These are phyloP conservation scores for Zoysia japonica DNA, from an alignment of 176 grass and related monocot species.

Conservation along the genomic window DNA sequence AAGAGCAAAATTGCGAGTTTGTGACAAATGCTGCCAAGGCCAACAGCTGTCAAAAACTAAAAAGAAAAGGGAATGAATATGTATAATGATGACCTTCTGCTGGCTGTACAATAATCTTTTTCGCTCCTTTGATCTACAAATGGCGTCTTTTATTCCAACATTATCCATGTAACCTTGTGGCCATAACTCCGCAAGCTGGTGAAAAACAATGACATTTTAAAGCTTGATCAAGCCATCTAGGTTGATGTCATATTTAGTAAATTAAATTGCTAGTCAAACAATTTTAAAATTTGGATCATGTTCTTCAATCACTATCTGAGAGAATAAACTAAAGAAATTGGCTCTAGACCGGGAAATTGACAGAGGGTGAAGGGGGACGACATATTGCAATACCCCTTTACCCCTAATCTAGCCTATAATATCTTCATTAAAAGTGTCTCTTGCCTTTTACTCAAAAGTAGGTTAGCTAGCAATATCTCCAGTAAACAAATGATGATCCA, in stretches of 20 bases:
- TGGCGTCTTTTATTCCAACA: slow-evolving; percentile 96
- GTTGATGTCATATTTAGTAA: background rate
- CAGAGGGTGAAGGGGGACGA: background rate
- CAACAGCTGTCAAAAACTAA: background rate
- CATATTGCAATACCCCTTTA: background rate
- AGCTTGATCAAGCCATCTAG: slow-evolving; percentile 9
- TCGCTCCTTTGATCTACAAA: slow-evolving; percentile 84
- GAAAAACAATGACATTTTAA: slow-evolving; percentile 28
- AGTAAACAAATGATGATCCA: background rate
- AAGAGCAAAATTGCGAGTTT: slow-evolving; percentile 1
- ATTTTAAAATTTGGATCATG: background rate
- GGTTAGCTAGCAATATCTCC: background rate
- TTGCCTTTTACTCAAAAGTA: slow-evolving; percentile 9
- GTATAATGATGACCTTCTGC: slow-evolving; percentile 66
- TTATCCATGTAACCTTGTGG: slow-evolving; percentile 96
- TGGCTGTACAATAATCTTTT: slow-evolving; percentile 62
- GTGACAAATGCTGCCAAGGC: background rate
- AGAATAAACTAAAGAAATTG: background rate
- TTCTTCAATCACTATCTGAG: background rate
- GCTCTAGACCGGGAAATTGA: background rate
- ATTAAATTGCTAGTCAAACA: background rate
- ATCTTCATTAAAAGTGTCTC: background rate
- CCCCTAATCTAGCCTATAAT: background rate
- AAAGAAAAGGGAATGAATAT: slow-evolving; percentile 5
- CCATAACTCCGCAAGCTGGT: slow-evolving; percentile 93